Base-by-base conservation (phyloP, 176 grass and related monocot genomes). In the Tuctoria greenei region DNA sequence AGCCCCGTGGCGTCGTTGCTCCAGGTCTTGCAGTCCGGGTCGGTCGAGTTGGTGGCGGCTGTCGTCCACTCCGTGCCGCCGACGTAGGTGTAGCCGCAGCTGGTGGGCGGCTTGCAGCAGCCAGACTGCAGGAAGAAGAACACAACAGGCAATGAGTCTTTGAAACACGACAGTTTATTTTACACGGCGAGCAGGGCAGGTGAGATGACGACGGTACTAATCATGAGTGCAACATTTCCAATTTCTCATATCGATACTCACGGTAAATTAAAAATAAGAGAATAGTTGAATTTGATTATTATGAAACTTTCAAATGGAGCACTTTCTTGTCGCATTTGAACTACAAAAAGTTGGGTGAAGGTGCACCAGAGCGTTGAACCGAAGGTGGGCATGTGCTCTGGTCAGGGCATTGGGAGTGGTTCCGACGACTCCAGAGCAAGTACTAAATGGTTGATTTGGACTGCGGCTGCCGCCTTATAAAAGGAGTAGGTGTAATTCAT, bases 61-160 rank as follows among this genome's bases (percentile, higher is more conserved):
- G 1, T 9, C 1, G 17, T 61, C 93, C 93, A 96, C 13, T 16
- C 0, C 5, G 86, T 92, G 66, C 64, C 75, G 61, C 35, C 64
- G 16, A 43, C 10, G n/a, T 86, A 91, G 16, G 0, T 16, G 51
- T 76, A 95, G 66, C 14, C 16, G 25, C 92, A 95, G 73, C 84
- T 87, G 35, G 58, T 69, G 17, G 92, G 88, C 14, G 88, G 92
- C 75, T 88, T 91, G 88, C 92, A 95, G 79, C 92, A 95, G 36
- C 92, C 92, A 10, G 92, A 91, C 92, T 95, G 68, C 64, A 13
- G 5, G 4, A 70, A 5, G 31, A 37, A 71, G 10, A n/a, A n/a
- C n/a, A n/a, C n/a, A 10, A 47, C 25, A 46, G 51, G 13, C 4
- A 18, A 15, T 52, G 31, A 78, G 75, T 10, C 34, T 54, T 24